These are phyloP conservation scores for Chernovozyma sophiae-reginae DNA, from an alignment of 1,139 yeast species.

Conservation along the genomic window DNA sequence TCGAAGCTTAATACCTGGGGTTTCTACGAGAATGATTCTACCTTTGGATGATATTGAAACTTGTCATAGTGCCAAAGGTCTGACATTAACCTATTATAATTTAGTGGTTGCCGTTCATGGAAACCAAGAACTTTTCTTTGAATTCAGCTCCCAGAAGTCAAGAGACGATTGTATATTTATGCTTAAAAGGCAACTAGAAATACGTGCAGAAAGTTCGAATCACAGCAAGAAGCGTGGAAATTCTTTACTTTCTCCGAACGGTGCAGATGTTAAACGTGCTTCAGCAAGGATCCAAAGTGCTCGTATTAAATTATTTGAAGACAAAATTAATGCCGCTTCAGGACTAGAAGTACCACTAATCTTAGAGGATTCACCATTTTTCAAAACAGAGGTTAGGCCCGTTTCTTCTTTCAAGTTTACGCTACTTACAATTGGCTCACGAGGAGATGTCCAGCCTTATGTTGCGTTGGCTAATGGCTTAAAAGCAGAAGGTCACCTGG, in stretches of 20 bases:
- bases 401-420: conserved; percentile 56
- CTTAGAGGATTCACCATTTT: conserved; percentile 59
- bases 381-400: conserved; percentile 51
- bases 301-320: conserved; percentile 59
- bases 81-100: conserved; percentile 51
- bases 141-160: conserved; percentile 61
- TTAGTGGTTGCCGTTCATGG: conserved; percentile 66
- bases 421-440: conserved; percentile 81
- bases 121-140: conserved; percentile 71
- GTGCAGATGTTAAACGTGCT: conserved; percentile 12
- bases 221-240: not conserved
- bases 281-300: conserved; percentile 39
- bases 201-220: not conserved
- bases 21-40: conserved; percentile 75
- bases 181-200: conserved; percentile 49
- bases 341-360: conserved; percentile 67
- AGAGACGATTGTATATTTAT: conserved; percentile 71
- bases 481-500: conserved; percentile 73
- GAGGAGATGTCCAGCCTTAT: conserved; percentile 97
- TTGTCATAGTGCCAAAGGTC: conserved; percentile 60
- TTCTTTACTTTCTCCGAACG: not conserved
- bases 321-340: conserved; percentile 50
- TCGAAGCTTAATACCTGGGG: conserved; percentile 75
- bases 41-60: conserved; percentile 72
- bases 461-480: conserved; percentile 84